A percentile compares a stretch with the other conserved stretches of the same genome.
phyloP scores from a whole-genome alignment of 2,329 filamentous ascomycete species.

The Dothideomycetidae sp. region DNA sequence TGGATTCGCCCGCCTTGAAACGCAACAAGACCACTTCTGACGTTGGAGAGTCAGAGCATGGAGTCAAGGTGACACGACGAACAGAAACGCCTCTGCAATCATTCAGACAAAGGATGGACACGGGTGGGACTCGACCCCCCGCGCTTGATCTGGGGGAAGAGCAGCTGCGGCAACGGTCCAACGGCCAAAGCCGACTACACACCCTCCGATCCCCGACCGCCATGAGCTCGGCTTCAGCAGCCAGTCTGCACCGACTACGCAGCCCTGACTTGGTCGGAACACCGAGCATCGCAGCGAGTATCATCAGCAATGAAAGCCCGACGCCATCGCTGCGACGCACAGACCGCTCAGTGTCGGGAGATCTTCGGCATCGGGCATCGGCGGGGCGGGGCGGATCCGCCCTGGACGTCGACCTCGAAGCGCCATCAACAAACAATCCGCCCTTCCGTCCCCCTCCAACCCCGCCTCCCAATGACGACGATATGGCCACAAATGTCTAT shows the following conservation, averaged over 20 bases:
- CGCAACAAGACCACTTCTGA: constrained; percentile 20
- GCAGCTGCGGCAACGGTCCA: constrained; percentile 1
- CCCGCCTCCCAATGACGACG: constrained; percentile 48
- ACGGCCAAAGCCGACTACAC: constrained; percentile 13
- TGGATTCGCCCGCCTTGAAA: constrained; percentile 5
- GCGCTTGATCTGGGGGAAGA: background rate
- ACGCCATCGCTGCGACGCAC: constrained; percentile 60
- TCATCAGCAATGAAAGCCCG: constrained; percentile 40
- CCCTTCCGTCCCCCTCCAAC: constrained; percentile 26
- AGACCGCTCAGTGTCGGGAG: constrained; percentile 55
- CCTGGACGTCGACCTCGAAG: constrained; percentile 21
- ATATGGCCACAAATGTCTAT: constrained; percentile 80
- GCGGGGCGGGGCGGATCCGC: constrained; percentile 43
- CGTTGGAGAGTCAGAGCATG: constrained; percentile 26
- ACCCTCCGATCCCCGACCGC: constrained; percentile 28
- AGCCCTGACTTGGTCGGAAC: constrained; percentile 39
- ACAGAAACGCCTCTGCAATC: constrained; percentile 25
- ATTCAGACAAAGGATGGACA: constrained; percentile 19
- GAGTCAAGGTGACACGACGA: constrained; percentile 25
- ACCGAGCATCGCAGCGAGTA: constrained; percentile 49
- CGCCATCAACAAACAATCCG: constrained; percentile 26
- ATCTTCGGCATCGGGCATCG: constrained; percentile 48
- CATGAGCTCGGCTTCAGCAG: constrained; percentile 31
- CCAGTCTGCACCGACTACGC: constrained; percentile 27
- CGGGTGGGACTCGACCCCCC: background rate